Evolutionary conservation across 1,139 yeast species (phyloP), one percentile per base, ranked within the genome.

Genomic region (Yamadazyma siamensis): DNA sequence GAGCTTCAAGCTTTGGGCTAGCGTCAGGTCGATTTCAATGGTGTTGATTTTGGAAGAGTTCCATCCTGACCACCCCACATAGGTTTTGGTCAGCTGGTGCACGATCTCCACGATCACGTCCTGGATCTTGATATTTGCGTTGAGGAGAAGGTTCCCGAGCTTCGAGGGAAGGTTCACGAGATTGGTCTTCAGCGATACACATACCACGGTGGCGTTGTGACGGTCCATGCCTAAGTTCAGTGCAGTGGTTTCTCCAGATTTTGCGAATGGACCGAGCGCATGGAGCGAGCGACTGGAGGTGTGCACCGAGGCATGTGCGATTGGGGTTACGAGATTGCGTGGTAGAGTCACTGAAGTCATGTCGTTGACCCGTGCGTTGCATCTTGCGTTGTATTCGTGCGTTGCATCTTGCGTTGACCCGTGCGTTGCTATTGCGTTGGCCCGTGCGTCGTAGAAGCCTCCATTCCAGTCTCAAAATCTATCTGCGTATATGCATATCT

Each of bases 61-160:
- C 71, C 70, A 68, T n/a, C 95, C 95, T 18, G 86, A 74, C 95
- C 95, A 87, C 0, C 95, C 95, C n/a, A 77, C 70, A 44, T 74
- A 80, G 6, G 54, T 64, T 35, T 50, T 57, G 6, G 29, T 27
- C 38, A 51, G 36, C 45, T 47, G 36, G 25, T 34, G 39, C 40
- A 61, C 52, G 25, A 62, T 32, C 47, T 65, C 84, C 6, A 82
- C 57, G 6, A 81, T 71, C 12, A 81, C 80, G 48, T 75, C 74
- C 46, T 81, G 89, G 6, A 77, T 72, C 24, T 56, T 61, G 33
- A 80, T 71, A 40, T 74, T 70, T 5, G 81, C 76, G 34, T 67
- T 64, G 49, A 68, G 71, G 19, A 81, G 58, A 26, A 71, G 54
- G 21, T 65, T 59, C 4, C 75, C 59, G 21, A 80, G 46, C 14